Conservation (phyloP, 2,329 filamentous ascomycete species). For the Fusarium setosum region DNA sequence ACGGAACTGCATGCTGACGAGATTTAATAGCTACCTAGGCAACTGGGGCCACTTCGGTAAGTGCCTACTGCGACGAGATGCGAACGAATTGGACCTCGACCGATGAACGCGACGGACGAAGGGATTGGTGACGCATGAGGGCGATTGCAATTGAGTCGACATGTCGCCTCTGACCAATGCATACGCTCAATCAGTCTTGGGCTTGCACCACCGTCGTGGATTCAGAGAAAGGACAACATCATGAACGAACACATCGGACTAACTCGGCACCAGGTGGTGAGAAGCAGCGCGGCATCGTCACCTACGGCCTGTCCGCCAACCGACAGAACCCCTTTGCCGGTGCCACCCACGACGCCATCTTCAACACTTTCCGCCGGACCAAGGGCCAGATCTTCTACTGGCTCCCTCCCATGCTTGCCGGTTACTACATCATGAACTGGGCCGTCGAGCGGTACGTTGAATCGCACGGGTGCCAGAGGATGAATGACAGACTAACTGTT, state of each 20-base stretch:
- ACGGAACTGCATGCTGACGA: conserved; percentile 38
- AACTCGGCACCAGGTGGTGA: conserved; percentile 59
- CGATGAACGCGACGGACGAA: conserved; percentile 39
- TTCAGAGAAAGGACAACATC: background rate
- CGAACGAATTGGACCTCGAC: conserved; percentile 30
- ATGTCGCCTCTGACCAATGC: background rate
- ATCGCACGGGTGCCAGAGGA: background rate
- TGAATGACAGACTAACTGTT: conserved; percentile 17
- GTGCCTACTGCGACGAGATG: conserved; percentile 49
- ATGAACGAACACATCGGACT: conserved; percentile 24
- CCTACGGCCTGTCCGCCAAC: conserved; percentile 86
- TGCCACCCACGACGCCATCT: conserved; percentile 82
- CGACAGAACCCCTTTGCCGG: conserved; percentile 89
- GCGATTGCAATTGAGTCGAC: conserved; percentile 31
- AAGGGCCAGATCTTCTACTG: conserved; percentile 90
- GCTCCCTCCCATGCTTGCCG: conserved; percentile 80
- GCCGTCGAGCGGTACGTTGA: conserved; percentile 82
- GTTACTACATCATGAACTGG: conserved; percentile 90
- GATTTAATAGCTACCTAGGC: conserved; percentile 72
- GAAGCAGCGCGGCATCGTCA: conserved; percentile 72
- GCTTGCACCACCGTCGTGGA: conserved; percentile 7
- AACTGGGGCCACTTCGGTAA: conserved; percentile 81
- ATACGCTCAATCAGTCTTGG: background rate
- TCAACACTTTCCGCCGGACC: conserved; percentile 94
- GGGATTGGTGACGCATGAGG: conserved; percentile 27